phyloP scores from a whole-genome alignment of 306 rosid species.

The Potentilla sterilis region DNA sequence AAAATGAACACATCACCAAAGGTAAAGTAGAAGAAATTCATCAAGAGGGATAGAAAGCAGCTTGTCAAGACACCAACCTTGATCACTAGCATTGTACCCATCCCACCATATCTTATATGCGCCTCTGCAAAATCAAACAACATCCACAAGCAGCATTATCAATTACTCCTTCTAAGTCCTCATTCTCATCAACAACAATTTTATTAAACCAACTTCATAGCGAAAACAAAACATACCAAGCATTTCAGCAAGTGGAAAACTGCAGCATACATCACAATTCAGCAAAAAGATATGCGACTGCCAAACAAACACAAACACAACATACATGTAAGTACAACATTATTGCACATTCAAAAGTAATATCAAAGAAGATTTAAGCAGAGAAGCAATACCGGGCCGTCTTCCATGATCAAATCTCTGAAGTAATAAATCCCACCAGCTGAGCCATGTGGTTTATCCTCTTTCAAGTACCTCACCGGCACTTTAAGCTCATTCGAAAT shows the following conservation, averaged over 20 bases:
- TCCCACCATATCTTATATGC: constrained; percentile 44
- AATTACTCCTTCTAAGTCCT: background rate
- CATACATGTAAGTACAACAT: background rate
- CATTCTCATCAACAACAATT: background rate
- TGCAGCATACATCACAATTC: constrained; percentile 96
- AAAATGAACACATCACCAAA: constrained; percentile 11
- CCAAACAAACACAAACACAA: constrained; percentile 22
- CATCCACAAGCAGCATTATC: background rate
- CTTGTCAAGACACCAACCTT: constrained; percentile 30
- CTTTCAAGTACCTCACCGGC: constrained; percentile 97
- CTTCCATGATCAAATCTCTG: constrained; percentile 89
- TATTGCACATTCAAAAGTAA: background rate
- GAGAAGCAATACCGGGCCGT: constrained; percentile 60
- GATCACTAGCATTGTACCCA: constrained; percentile 51
- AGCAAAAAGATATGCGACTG: constrained; percentile 93
- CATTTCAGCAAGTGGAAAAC: constrained; percentile 78
- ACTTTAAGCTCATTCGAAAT: constrained; percentile 87
- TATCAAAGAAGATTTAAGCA: background rate
- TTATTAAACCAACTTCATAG: background rate
- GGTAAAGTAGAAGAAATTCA: background rate
- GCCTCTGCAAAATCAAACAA: constrained; percentile 33
- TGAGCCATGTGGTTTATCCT: constrained; percentile 96
- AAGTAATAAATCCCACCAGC: constrained; percentile 87
- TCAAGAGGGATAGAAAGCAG: background rate
- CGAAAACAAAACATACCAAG: constrained; percentile 61